These are phyloP conservation scores for rapeseed (Brassica napus) DNA, from an alignment of 345 rosid genomes.

Conservation along the genomic window Da-Ae NC_063448.1:50336001-50336500, in stretches of 20 bases:
- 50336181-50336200: neutral
- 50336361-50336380: neutral
- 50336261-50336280: slow-evolving; percentile 14
- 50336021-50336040: neutral
- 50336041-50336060: neutral
- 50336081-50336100: neutral
- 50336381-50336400: neutral
- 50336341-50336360: neutral
- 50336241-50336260: slow-evolving; percentile 23
- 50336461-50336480: neutral
- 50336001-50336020: neutral
- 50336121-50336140: neutral
- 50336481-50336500: neutral
- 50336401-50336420: neutral
- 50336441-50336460: neutral
- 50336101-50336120: neutral
- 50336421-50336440: neutral
- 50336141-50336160: neutral
- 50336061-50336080: neutral
- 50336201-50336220: neutral
- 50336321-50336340: neutral
- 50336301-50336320: neutral
- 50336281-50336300: neutral
- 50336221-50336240: slow-evolving; percentile 13
- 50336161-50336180: neutral